These are phyloP conservation scores for Eutypa lata DNA, from an alignment of 2,329 filamentous ascomycete species.

Conservation along the genomic window DNA sequence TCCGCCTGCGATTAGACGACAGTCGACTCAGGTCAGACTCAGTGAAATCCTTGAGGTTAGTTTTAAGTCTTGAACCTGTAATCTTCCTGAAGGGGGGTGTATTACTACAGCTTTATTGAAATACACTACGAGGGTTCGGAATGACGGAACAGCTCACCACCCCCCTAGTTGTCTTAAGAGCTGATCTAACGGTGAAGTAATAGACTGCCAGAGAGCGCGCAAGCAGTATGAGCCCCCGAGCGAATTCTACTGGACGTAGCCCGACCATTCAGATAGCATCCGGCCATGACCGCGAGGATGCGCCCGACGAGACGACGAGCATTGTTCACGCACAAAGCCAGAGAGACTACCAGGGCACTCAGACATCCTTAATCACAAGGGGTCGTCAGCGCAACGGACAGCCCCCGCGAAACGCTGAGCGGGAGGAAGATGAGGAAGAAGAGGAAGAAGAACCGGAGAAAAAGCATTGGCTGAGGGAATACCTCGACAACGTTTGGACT, in stretches of 20 bases:
- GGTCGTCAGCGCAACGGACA: conserved; percentile 12
- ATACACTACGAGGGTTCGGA: too few relatives aligned
- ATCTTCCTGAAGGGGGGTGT: too few relatives aligned
- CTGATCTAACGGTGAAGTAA: not conserved
- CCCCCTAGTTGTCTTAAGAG: too few relatives aligned
- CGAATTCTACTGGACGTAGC: conserved; percentile 10
- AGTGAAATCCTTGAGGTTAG: conserved; percentile 46
- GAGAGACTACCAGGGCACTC: conserved; percentile 39
- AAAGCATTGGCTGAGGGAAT: conserved; percentile 49
- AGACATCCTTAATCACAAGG: conserved; percentile 20
- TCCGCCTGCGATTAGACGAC: conserved; percentile 11
- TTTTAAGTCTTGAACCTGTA: conserved; percentile 3
- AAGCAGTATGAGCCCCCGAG: conserved; percentile 33
- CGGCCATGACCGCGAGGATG: conserved; percentile 10
- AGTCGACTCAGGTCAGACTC: conserved; percentile 39
- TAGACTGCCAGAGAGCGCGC: conserved; percentile 43
- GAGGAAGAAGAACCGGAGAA: conserved; percentile 17
- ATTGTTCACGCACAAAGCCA: conserved; percentile 33
- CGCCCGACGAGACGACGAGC: conserved; percentile 40
- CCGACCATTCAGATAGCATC: conserved; percentile 12
- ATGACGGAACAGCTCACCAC: too few relatives aligned
- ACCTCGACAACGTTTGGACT: conserved; percentile 49
- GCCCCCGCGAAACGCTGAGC: conserved; percentile 15
- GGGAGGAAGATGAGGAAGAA: conserved; percentile 16
- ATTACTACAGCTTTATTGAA: too few relatives aligned